Base-by-base conservation (phyloP, 2,329 filamentous ascomycete genomes). In the Colletotrichum cuscutae region DNA sequence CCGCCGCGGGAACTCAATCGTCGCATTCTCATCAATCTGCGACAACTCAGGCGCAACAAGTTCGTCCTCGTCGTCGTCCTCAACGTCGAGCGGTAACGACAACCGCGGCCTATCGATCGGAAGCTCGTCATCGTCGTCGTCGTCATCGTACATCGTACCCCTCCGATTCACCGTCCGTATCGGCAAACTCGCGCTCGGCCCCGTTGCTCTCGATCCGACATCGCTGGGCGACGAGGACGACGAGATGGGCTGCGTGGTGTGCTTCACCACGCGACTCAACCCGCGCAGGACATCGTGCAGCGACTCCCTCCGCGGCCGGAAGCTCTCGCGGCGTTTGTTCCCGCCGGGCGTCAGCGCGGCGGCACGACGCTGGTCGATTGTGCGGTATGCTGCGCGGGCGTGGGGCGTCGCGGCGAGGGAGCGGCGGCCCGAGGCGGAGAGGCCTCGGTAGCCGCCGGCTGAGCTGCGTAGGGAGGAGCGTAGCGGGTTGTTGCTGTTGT, bases 301-400 rank as follows among this genome's bases (percentile, higher is more conserved):
- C 5, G 88, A 89, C 78, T 91, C 88, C 73, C 89, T 83, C 76
- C 88, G 85, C 72, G 87, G 86, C 75, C 87, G 86, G 63, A 88
- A 78, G 77, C 90, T 92, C 76, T 86, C 86, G n/a, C 90, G 85
- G 24, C 88, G 68, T 37, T 72, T 86, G 65, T 86, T 86, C 74
- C 87, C 87, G 22, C 89, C 89, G 0, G 90, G 90, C 0, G 90
- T 92, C 74, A 91, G 86, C 60, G 90, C 83, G 59, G 89, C 89
- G 3, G 88, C 87, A 54, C 90, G 87, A 5, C 90, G 88, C 74
- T 88, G 86, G 75, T 91, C 86, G 65, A 92, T 84, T 37, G 89
- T 87, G 58, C 88, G 85, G 60, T 86, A 87, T 56, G 90, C 90
- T 12, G 90, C 90, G 76, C 87, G 88, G 59, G 88, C 89, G 78